Percentiles rank a stretch among this genome's conserved stretches.
phyloP scores from a whole-genome alignment of 2,329 filamentous ascomycete genomes.

The Trichoderma sp. region DNA sequence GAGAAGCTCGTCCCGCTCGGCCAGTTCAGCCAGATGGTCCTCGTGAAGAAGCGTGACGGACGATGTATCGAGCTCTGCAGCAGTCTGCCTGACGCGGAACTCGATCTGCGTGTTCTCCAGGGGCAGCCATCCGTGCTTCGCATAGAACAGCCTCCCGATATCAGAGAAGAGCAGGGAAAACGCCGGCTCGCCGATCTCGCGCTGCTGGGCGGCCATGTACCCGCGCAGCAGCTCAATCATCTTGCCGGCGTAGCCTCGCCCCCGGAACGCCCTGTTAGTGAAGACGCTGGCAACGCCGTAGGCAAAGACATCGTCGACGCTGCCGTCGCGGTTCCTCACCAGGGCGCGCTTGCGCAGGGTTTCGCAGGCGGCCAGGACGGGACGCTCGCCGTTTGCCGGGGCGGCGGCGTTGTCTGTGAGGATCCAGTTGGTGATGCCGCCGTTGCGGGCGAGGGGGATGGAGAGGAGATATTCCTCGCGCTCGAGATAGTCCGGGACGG shows the following conservation, averaged over 20 bases:
- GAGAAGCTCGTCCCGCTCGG: conserved; percentile 60
- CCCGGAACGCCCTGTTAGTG: conserved; percentile 62
- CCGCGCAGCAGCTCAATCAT: conserved; percentile 67
- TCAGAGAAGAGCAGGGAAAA: conserved; percentile 86
- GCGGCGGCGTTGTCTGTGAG: conserved; percentile 46
- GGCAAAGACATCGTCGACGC: conserved; percentile 52
- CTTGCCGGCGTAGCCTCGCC: conserved; percentile 70
- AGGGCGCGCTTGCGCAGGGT: conserved; percentile 59
- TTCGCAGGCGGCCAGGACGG: conserved; percentile 62
- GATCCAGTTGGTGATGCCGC: conserved; percentile 62
- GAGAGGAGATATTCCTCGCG: conserved; percentile 57
- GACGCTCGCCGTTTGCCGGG: conserved; percentile 37
- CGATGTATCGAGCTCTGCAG: conserved; percentile 23
- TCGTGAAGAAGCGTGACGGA: conserved; percentile 49
- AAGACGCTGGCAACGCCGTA: conserved; percentile 83
- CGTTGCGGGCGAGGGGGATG: conserved; percentile 55
- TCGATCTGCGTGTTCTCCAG: conserved; percentile 71
- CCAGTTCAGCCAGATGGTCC: conserved; percentile 59
- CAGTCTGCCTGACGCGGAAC: conserved; percentile 40
- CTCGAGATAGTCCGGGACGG: conserved; percentile 52
- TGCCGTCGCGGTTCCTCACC: conserved; percentile 37
- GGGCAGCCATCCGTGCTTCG: conserved; percentile 70
- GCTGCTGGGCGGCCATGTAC: conserved; percentile 32
- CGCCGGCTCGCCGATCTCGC: conserved; percentile 35
- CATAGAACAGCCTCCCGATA: conserved; percentile 81